phyloP scores from a whole-genome alignment of 768 basidiomycete species.

The Serpula lacrymans region DNA sequence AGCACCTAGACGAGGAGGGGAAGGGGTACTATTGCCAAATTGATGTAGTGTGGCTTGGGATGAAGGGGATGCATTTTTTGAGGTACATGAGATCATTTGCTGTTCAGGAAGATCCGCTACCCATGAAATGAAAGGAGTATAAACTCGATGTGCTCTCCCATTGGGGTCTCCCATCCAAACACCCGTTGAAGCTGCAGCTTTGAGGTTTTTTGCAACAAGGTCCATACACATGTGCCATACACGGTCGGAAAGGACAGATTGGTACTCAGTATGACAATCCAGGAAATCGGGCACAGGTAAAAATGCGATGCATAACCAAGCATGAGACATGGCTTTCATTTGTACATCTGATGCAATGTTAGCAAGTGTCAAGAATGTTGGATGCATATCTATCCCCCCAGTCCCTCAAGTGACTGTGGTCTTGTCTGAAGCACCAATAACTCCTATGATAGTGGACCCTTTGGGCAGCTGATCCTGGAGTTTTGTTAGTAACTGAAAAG shows the following conservation, averaged over 20 bases:
- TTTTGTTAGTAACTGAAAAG: neutral
- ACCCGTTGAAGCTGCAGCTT: constrained; percentile 11
- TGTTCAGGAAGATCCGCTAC: no score
- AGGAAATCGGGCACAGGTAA: constrained; percentile 17
- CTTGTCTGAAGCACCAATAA: constrained; percentile 29
- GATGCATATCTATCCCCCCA: constrained; percentile 27
- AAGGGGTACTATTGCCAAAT: constrained; percentile 10
- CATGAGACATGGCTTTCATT: constrained; percentile 23
- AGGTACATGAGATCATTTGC: constrained; percentile 7
- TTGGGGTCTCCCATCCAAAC: constrained; percentile 18
- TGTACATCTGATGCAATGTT: constrained; percentile 26
- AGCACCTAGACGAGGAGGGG: constrained; percentile 3
- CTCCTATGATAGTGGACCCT: constrained; percentile 25
- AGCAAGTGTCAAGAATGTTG: constrained; percentile 23
- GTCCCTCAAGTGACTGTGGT: constrained; percentile 28
- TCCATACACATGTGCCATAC: constrained; percentile 19
- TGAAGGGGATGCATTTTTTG: constrained; percentile 5
- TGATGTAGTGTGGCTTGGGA: constrained; percentile 6
- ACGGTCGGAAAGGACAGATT: constrained; percentile 9
- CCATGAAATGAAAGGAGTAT: constrained; percentile 7
- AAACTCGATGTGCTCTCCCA: constrained; percentile 9
- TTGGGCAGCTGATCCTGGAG: constrained; percentile 15
- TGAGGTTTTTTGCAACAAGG: constrained; percentile 14
- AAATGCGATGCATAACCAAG: constrained; percentile 17
- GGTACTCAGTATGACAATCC: constrained; percentile 7